Conservation (phyloP, 257 asterid species). For the Solanum appendiculatum region DNA sequence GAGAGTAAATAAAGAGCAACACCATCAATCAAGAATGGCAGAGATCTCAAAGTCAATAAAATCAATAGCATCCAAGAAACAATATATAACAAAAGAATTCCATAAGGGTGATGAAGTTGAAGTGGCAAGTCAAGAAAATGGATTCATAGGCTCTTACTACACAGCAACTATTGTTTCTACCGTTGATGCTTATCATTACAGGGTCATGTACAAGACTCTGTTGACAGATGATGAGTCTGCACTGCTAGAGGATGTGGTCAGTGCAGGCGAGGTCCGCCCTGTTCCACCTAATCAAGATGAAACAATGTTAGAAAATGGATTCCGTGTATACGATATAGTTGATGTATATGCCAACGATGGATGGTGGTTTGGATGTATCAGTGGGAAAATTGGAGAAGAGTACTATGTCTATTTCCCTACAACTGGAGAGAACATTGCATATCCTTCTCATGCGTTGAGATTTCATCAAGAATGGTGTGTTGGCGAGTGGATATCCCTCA, state of each 20-base stretch:
- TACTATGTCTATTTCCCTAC: not conserved
- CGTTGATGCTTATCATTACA: not conserved
- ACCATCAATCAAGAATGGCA: not conserved
- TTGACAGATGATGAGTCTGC: not conserved
- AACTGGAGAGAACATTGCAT: not conserved
- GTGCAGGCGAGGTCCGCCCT: conserved; percentile 1
- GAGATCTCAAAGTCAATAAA: not conserved
- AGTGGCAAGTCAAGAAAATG: conserved; percentile 3
- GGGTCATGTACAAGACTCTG: conserved; percentile 3
- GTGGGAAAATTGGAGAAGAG: not conserved
- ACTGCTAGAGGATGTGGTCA: not conserved
- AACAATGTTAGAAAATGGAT: not conserved
- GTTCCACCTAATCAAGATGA: not conserved
- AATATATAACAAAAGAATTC: not conserved
- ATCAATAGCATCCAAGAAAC: not conserved
- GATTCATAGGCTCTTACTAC: conserved; percentile 8
- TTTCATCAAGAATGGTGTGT: not conserved
- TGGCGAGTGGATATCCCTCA: not conserved
- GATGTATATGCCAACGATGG: conserved; percentile 14
- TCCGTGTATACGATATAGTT: not conserved
- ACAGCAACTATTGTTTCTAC: not conserved
- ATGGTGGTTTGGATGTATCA: conserved; percentile 9
- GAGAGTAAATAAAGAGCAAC: not conserved
- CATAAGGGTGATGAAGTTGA: not conserved
- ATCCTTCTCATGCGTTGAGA: not conserved